Conservation (phyloP, 1,284 basidiomycete genomes). For the Boletus mariae region DNA sequence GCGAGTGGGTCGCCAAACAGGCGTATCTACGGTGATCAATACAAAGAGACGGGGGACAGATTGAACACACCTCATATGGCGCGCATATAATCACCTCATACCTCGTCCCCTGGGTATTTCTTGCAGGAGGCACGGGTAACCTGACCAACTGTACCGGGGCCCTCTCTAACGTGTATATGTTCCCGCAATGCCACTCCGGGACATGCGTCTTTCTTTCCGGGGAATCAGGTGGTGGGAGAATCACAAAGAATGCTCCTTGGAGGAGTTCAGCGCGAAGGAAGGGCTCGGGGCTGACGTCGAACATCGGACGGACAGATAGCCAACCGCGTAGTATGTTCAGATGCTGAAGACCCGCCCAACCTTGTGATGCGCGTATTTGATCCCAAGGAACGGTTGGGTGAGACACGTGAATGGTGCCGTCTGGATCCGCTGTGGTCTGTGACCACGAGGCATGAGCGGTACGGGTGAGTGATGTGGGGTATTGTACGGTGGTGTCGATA, state of each 20-base stretch:
- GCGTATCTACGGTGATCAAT: conserved; percentile 51
- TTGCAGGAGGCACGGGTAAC: conserved; percentile 43
- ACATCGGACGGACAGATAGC: conserved; percentile 53
- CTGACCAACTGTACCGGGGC: conserved; percentile 47
- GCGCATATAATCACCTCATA: conserved; percentile 52
- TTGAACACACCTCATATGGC: conserved; percentile 27
- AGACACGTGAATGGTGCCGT: conserved; percentile 53
- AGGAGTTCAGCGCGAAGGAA: conserved; percentile 41
- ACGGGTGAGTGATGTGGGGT: conserved; percentile 46
- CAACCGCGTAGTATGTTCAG: conserved; percentile 62
- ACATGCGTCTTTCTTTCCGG: conserved; percentile 18
- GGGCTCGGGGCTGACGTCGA: conserved; percentile 33
- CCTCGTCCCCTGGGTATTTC: conserved; percentile 45
- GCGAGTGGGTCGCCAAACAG: conserved; percentile 70
- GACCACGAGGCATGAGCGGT: conserved; percentile 59
- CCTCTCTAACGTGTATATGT: conserved; percentile 62
- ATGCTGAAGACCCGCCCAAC: conserved; percentile 81
- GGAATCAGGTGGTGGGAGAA: conserved; percentile 43
- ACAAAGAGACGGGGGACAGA: not conserved
- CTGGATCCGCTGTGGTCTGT: conserved; percentile 33
- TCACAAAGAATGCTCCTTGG: conserved; percentile 66
- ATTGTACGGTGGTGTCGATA: conserved; percentile 32
- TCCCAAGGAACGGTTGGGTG: conserved; percentile 64
- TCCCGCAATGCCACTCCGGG: conserved; percentile 69
- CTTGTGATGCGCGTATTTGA: conserved; percentile 63